Percentiles rank a stretch among this genome's conserved stretches.
These are phyloP conservation scores for Botrytis paeoniae DNA, from an alignment of 2,329 filamentous ascomycete species.

Conservation along the genomic window DNA sequence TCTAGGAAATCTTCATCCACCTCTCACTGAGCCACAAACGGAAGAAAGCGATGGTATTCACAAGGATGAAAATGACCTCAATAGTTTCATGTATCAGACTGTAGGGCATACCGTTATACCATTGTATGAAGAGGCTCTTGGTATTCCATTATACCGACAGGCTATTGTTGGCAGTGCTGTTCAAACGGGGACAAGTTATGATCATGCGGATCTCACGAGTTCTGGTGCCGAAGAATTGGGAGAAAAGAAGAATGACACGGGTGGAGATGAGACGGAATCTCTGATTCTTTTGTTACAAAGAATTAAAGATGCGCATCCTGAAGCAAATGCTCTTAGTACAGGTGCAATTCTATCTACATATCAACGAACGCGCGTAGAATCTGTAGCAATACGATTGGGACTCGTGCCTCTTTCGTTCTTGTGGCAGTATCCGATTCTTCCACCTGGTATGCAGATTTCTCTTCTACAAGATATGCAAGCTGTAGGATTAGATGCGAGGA, in stretches of 20 bases:
- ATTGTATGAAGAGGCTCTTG: slow-evolving; percentile 75
- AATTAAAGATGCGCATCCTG: slow-evolving; percentile 67
- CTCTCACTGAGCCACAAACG: slow-evolving; percentile 23
- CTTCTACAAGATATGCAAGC: slow-evolving; percentile 79
- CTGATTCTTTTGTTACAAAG: slow-evolving; percentile 70
- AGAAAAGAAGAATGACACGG: slow-evolving; percentile 9
- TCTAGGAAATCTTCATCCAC: slow-evolving; percentile 81
- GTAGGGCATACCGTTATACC: slow-evolving; percentile 86
- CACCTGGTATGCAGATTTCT: slow-evolving; percentile 46
- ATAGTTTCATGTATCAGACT: slow-evolving; percentile 99
- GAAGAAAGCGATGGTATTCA: neutral
- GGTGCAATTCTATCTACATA: slow-evolving; percentile 95
- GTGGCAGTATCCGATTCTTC: slow-evolving; percentile 84
- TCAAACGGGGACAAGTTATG: slow-evolving; percentile 70
- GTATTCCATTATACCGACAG: slow-evolving; percentile 78
- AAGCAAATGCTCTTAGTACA: slow-evolving; percentile 81
- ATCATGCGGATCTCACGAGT: slow-evolving; percentile 23
- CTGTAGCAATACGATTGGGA: slow-evolving; percentile 79
- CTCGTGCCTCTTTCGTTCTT: slow-evolving; percentile 81
- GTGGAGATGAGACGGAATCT: slow-evolving; percentile 81
- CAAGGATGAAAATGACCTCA: slow-evolving; percentile 62
- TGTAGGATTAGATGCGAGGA: slow-evolving; percentile 77
- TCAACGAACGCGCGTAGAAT: slow-evolving; percentile 93
- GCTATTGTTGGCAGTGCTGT: slow-evolving; percentile 70
- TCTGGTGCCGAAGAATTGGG: slow-evolving; percentile 22